phyloP scores from a whole-genome alignment of 257 asterid genomes.

The Solanum sejunctum region DNA sequence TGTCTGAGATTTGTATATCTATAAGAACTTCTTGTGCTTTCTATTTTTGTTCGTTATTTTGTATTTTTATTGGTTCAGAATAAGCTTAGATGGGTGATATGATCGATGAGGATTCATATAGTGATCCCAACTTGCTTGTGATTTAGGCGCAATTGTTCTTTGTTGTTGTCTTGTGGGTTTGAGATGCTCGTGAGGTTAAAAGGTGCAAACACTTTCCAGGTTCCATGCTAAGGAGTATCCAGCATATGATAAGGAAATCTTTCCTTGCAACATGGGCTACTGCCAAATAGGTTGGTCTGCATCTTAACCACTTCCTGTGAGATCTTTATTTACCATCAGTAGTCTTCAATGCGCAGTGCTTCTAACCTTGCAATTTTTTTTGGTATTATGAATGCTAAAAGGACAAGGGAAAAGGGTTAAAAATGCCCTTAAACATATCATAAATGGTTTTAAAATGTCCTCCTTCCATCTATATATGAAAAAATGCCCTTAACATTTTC shows the following conservation, averaged over 20 bases:
- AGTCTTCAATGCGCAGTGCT: background rate
- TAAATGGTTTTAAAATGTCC: too few species aligned
- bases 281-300: conserved; percentile 67
- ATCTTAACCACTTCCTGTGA: background rate
- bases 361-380: background rate
- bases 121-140: background rate
- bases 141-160: background rate
- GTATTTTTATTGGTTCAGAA: background rate
- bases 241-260: conserved; percentile 54
- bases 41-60: background rate
- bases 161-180: background rate
- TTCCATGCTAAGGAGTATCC: conserved; percentile 97
- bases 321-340: background rate
- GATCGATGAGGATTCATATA: background rate
- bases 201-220: conserved; percentile 30
- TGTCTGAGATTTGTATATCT: background rate
- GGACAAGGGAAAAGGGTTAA: background rate
- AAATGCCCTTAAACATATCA: background rate
- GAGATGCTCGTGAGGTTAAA: background rate
- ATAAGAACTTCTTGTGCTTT: background rate
- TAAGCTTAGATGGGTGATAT: background rate
- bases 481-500: background rate
- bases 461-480: too few species aligned
- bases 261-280: conserved; percentile 79
- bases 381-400: background rate